phyloP scores from a whole-genome alignment of 108 stramenopile genomes.

The Skeletonema costatum region DNA sequence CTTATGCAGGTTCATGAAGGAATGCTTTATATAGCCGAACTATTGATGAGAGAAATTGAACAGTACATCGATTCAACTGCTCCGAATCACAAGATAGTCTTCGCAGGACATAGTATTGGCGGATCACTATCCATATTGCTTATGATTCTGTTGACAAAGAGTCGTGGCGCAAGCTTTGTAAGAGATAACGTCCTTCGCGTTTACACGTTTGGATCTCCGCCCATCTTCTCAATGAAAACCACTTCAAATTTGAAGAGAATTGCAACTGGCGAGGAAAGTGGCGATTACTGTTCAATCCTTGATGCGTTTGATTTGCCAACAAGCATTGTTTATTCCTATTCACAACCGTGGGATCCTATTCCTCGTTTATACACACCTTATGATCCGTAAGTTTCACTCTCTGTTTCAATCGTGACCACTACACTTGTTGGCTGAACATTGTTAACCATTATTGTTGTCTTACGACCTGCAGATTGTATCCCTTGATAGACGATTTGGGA shows the following conservation, averaged over 20 bases:
- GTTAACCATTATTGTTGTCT: too few relatives aligned
- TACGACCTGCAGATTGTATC: constrained; percentile 50
- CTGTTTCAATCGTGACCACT: too few relatives aligned
- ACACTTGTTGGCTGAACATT: too few relatives aligned
- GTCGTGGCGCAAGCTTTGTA: constrained; percentile 48
- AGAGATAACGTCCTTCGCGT: constrained; percentile 60
- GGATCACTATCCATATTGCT: constrained; percentile 76
- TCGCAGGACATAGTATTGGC: constrained; percentile 87
- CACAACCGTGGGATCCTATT: constrained; percentile 90
- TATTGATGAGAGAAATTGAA: constrained; percentile 60
- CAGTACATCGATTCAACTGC: constrained; percentile 67
- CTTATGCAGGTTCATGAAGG: constrained; percentile 70
- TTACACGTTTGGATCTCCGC: constrained; percentile 76
- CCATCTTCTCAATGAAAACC: constrained; percentile 43
- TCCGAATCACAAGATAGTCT: constrained; percentile 64
- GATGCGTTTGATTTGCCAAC: constrained; percentile 60
- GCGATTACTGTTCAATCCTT: constrained; percentile 56
- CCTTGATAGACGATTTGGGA: constrained; percentile 84
- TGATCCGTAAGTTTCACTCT: constrained; percentile 48
- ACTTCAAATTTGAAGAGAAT: constrained; percentile 15
- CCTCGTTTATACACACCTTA: constrained; percentile 60
- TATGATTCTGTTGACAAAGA: constrained; percentile 51
- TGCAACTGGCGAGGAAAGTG: constrained; percentile 2
- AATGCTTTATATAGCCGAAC: constrained; percentile 63
- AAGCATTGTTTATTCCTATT: constrained; percentile 65